These are phyloP conservation scores for Botryotinia convoluta DNA, from an alignment of 2,329 filamentous ascomycete species.

Conservation along the genomic window DNA sequence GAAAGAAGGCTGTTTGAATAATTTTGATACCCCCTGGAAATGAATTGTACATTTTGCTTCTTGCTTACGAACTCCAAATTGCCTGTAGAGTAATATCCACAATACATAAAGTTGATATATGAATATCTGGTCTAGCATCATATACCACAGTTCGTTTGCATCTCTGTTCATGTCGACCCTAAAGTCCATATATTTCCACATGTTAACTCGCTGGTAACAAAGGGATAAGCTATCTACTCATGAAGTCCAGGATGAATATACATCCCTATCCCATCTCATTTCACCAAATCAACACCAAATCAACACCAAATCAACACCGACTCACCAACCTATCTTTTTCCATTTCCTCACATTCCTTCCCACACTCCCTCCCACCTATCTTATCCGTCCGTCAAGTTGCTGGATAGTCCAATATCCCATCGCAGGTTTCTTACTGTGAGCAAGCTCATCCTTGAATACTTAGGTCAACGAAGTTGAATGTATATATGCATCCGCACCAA, in stretches of 20 bases:
- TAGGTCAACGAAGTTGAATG: neutral
- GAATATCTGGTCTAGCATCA: neutral
- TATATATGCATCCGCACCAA: neutral
- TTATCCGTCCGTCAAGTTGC: neutral
- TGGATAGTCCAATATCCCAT: neutral
- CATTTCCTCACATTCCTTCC: neutral
- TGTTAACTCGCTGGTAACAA: neutral
- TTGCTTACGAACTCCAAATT: neutral
- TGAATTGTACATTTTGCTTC: neutral
- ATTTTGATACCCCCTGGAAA: slow-evolving; percentile 17
- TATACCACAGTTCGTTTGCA: too few relatives aligned
- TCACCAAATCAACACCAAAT: neutral
- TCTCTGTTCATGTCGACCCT: neutral
- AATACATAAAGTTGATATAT: neutral
- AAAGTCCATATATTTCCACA: neutral
- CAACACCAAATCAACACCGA: neutral
- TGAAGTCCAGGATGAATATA: neutral
- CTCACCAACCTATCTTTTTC: neutral
- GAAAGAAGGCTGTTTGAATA: slow-evolving; percentile 25
- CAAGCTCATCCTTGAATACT: neutral
- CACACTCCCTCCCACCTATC: neutral
- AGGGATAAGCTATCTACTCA: neutral
- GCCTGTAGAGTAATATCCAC: neutral
- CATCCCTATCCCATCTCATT: neutral
- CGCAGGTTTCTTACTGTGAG: neutral